A percentile compares a stretch with the other conserved stretches of the same genome.
Conservation (phyloP, 1,284 basidiomycete genomes). For the Puccinia triticina region DNA sequence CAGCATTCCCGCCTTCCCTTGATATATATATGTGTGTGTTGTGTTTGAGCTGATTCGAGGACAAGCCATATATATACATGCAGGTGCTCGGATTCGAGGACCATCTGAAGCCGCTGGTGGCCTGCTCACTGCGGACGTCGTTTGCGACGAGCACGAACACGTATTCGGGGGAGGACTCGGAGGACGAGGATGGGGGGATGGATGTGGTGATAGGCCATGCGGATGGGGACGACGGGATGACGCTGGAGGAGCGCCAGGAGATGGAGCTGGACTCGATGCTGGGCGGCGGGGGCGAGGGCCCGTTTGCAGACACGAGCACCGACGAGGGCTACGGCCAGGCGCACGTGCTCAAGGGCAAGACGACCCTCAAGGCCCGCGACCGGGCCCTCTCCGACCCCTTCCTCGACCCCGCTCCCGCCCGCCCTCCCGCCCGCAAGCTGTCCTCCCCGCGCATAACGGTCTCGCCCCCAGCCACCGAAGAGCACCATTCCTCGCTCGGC, state of each 20-base stretch:
- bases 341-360: constrained; percentile 21
- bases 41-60: constrained; percentile 31
- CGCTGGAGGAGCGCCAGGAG: constrained; percentile 44
- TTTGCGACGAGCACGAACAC: constrained; percentile 18
- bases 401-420: constrained; percentile 25
- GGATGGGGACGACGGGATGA: constrained; percentile 47
- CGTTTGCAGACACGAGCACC: constrained; percentile 26
- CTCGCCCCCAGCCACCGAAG: constrained; percentile 30
- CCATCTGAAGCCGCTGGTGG: constrained; percentile 36
- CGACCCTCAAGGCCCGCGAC: neutral
- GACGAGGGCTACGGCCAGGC: neutral
- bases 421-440: neutral
- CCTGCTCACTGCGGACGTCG: constrained; percentile 14
- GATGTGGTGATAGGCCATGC: constrained; percentile 28
- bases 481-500: neutral
- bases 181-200: constrained; percentile 23
- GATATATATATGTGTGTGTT: constrained; percentile 45
- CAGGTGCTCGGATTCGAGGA: constrained; percentile 46
- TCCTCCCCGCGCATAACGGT: constrained; percentile 27
- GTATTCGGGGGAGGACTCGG: neutral
- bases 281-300: constrained; percentile 32
- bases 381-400: constrained; percentile 35
- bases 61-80: too few relatives aligned
- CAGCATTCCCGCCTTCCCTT: constrained; percentile 46
- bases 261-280: constrained; percentile 16